A percentile compares a stretch with the other conserved stretches of the same genome.
Evolutionary conservation across 1,284 basidiomycete species (phyloP).

Genomic region (Ceratobasidium sp.): DNA sequence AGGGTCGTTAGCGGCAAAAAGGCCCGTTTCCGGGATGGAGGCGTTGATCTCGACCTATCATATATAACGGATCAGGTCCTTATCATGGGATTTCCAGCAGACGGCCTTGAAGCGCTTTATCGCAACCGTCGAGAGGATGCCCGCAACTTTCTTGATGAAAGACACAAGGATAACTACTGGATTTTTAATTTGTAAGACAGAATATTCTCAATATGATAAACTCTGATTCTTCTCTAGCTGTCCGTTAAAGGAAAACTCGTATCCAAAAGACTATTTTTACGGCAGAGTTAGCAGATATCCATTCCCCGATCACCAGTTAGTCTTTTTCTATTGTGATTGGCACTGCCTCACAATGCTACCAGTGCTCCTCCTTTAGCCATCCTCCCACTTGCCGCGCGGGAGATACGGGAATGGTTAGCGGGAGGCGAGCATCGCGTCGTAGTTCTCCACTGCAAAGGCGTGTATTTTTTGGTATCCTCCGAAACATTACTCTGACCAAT

Average conservation of each 20-base stretch:
- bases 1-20: conserved; percentile 63
- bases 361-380: conserved; percentile 84
- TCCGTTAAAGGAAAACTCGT: conserved; percentile 74
- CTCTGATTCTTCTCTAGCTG: conserved; percentile 52
- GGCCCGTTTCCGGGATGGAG: conserved; percentile 74
- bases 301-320: conserved; percentile 87
- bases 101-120: conserved; percentile 80
- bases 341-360: neutral
- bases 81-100: conserved; percentile 89
- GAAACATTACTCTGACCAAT: neutral
- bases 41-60: conserved; percentile 76
- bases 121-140: conserved; percentile 82
- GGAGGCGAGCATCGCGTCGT: conserved; percentile 73
- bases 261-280: conserved; percentile 64
- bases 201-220: neutral
- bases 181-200: conserved; percentile 74
- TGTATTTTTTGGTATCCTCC: conserved; percentile 10
- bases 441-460: conserved; percentile 90
- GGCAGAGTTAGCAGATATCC: conserved; percentile 83
- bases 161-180: conserved; percentile 80
- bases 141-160: conserved; percentile 74
- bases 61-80: conserved; percentile 83
- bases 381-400: conserved; percentile 75
- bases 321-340: neutral
- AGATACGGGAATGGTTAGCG: conserved; percentile 80